Conservation (phyloP, 78 protist species). For the Dictyostelium purpureum region DNA sequence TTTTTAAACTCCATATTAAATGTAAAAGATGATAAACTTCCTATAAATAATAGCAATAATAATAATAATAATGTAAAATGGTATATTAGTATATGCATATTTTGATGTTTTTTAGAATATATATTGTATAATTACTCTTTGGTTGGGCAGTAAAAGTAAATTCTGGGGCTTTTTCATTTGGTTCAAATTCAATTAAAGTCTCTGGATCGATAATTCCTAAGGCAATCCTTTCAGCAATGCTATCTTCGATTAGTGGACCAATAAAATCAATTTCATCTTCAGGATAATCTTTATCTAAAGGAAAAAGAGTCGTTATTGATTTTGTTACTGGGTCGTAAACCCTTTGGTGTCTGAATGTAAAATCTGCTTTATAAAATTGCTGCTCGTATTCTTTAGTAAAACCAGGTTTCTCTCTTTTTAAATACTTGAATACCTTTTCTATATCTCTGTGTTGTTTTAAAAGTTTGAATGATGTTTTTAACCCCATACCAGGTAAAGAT, state of each 20-base stretch:
- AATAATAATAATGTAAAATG: too few species aligned
- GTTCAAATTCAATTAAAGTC: conserved; percentile 14
- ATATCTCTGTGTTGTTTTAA: conserved; percentile 49
- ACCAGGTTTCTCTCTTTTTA: background rate
- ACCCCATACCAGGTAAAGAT: conserved; percentile 92
- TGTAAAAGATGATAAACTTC: background rate
- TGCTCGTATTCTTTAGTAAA: conserved; percentile 73
- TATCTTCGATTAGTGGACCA: conserved; percentile 38
- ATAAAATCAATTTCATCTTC: background rate
- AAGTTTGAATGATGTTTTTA: conserved; percentile 89
- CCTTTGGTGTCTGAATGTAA: conserved; percentile 86
- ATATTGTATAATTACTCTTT: background rate
- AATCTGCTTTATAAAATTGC: conserved; percentile 73
- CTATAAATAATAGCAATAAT: too few species aligned
- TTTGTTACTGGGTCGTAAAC: conserved; percentile 83
- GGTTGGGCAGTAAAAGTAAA: conserved; percentile 39
- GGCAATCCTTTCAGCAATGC: conserved; percentile 37
- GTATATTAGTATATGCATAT: background rate
- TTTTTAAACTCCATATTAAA: background rate
- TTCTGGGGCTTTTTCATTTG: background rate
- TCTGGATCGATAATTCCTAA: conserved; percentile 36
- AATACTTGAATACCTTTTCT: conserved; percentile 37
- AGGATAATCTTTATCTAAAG: conserved; percentile 20
- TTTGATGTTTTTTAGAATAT: background rate
- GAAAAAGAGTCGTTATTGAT: conserved; percentile 20